A percentile compares a stretch with the other conserved stretches of the same genome.
Evolutionary conservation across 768 basidiomycete species (phyloP).

Genomic region (Cystobasidium onofrii): DNA sequence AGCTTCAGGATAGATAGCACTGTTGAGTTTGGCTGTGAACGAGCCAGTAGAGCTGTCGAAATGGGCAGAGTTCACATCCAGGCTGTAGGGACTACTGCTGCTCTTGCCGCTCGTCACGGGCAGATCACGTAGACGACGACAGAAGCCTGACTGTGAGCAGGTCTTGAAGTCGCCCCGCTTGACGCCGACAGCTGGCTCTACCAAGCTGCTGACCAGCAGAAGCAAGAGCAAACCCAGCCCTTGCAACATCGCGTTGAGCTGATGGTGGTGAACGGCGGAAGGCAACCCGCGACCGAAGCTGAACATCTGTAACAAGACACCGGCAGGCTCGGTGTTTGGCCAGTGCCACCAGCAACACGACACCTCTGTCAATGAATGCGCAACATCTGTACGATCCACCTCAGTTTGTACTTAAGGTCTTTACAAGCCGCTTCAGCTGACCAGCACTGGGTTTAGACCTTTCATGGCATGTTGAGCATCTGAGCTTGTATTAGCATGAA

Average conservation of each 20-base stretch:
- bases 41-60: slow-evolving; percentile 50
- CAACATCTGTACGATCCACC: too few relatives aligned
- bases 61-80: slow-evolving; percentile 56
- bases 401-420: too few relatives aligned
- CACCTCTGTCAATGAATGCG: too few relatives aligned
- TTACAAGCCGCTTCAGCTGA: too few relatives aligned
- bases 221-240: neutral
- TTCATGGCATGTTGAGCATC: too few relatives aligned
- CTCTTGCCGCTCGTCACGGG: slow-evolving; percentile 62
- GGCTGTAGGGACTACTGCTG: slow-evolving; percentile 58
- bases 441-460: too few relatives aligned
- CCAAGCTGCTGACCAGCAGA: neutral
- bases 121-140: slow-evolving; percentile 78
- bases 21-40: slow-evolving; percentile 69
- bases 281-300: too few relatives aligned
- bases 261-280: neutral
- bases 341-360: too few relatives aligned
- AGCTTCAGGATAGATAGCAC: slow-evolving; percentile 72
- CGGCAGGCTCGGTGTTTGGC: too few relatives aligned
- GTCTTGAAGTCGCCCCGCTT: slow-evolving; percentile 80
- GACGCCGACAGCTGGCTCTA: slow-evolving; percentile 38
- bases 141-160: slow-evolving; percentile 89
- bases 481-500: too few relatives aligned
- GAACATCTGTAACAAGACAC: too few relatives aligned
- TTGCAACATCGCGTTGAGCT: neutral